These are phyloP conservation scores for Skeletonema marinoi DNA, from an alignment of 108 stramenopile species.

Conservation along the genomic window DNA sequence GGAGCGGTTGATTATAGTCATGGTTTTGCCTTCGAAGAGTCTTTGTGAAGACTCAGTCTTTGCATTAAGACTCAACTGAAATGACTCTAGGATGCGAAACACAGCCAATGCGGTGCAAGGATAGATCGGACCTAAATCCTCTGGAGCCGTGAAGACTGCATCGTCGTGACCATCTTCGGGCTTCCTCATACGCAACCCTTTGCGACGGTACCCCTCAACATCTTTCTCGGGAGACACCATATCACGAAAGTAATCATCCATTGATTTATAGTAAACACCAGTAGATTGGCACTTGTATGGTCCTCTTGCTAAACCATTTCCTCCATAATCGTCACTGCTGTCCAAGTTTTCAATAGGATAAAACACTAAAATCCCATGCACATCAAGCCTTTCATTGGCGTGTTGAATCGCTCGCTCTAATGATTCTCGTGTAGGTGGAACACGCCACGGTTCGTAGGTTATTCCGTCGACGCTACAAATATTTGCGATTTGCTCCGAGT, in stretches of 20 bases:
- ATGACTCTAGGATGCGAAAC: conserved; percentile 80
- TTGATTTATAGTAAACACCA: conserved; percentile 79
- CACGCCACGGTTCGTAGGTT: conserved; percentile 69
- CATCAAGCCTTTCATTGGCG: conserved; percentile 65
- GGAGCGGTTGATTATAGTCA: conserved; percentile 92
- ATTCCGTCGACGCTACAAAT: conserved; percentile 85
- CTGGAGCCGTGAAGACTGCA: conserved; percentile 1
- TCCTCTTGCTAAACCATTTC: conserved; percentile 22
- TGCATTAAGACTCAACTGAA: conserved; percentile 8
- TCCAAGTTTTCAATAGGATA: conserved; percentile 82
- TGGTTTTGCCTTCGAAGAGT: conserved; percentile 62
- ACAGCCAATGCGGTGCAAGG: conserved; percentile 94
- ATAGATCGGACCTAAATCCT: conserved; percentile 42
- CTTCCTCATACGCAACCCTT: conserved; percentile 19
- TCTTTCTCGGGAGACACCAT: conserved; percentile 79
- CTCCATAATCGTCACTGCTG: background rate
- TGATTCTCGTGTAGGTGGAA: conserved; percentile 46
- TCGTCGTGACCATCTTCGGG: conserved; percentile 15
- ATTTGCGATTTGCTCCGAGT: conserved; percentile 84
- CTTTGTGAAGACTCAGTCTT: background rate
- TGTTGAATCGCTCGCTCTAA: conserved; percentile 59
- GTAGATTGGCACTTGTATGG: conserved; percentile 59
- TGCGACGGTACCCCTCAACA: conserved; percentile 88
- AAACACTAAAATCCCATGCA: conserved; percentile 94
- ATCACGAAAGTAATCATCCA: conserved; percentile 93